Evolutionary conservation across 2,329 filamentous ascomycete species (phyloP), one percentile per base, ranked within the genome.

Genomic region (Pestalotiopsis sp.): DNA sequence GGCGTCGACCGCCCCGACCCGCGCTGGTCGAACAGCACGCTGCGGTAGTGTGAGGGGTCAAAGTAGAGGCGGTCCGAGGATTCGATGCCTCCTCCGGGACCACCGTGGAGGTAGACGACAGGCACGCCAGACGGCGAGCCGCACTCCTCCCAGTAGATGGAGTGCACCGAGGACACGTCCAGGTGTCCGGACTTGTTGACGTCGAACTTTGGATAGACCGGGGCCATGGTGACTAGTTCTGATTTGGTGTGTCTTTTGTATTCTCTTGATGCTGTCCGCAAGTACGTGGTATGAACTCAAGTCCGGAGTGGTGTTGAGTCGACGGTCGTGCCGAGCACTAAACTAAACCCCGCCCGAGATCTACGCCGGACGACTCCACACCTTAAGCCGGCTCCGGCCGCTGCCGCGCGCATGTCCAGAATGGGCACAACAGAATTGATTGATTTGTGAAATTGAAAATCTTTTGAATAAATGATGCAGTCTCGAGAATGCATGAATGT

Each of bases 31-130:
- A 82, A 74, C 45, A 82, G 76, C 25, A 83, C 71, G 14, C 81
- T 78, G 17, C 80, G 79, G 79, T 71, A 72, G 63, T 68, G 52
- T 31, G 66, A 39, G 12, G 70, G 82, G 68, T 79, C 72, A 71
- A 81, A 82, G 75, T 77, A 82, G 57, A 70, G 71, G 23, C 80
- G 80, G 71, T 81, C 80, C 45, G 62, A 62, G 59, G 78, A 76
- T 13, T 78, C 75, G 41, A 74, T 80, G 52, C 74, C 70, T 13
- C 79, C 82, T 41, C 82, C 81, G 3, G 82, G 82, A 1, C 82
- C 82, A n/a, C 82, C 82, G 63, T 84, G 82, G 7, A 84, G 78
- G 68, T 78, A 84, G 25, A 84, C 72, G 0, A 82, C 80, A 77
- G 71, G 75, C 3, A 75, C 73, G 20, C 75, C 76, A 20, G 68